These are phyloP conservation scores for Aspergillus fumigatiaffinis DNA, from an alignment of 2,329 filamentous ascomycete genomes.

Conservation along the genomic window DNA sequence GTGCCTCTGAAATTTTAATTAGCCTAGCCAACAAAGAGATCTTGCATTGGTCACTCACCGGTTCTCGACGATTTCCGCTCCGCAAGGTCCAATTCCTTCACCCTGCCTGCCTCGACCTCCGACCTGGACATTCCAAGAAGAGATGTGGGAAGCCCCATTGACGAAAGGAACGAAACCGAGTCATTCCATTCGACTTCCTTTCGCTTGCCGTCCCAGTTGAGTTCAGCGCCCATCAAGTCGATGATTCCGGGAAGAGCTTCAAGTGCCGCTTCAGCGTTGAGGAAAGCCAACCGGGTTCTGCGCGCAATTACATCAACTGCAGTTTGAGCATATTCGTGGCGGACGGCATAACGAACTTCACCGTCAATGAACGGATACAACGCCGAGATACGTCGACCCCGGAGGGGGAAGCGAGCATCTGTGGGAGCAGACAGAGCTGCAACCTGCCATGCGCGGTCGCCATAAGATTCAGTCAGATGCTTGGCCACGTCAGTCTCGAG, in stretches of 20 bases:
- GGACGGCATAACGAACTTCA: conserved; percentile 81
- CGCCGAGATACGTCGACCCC: conserved; percentile 72
- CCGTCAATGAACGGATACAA: conserved; percentile 91
- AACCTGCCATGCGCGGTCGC: conserved; percentile 88
- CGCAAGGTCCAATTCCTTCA: conserved; percentile 41
- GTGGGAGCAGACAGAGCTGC: conserved; percentile 75
- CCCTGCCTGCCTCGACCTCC: conserved; percentile 56
- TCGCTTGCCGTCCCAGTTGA: conserved; percentile 69
- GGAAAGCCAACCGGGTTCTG: conserved; percentile 78
- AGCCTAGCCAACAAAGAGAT: not conserved
- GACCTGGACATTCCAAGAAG: conserved; percentile 53
- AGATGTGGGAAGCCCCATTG: conserved; percentile 59
- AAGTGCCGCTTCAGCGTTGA: conserved; percentile 86
- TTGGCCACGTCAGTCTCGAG: conserved; percentile 88
- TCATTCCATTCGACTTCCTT: conserved; percentile 81
- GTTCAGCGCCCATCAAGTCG: conserved; percentile 81
- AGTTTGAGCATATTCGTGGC: conserved; percentile 87
- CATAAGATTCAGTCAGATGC: conserved; percentile 82
- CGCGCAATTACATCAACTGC: conserved; percentile 84
- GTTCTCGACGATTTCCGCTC: conserved; percentile 40
- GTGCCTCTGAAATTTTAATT: conserved; percentile 8
- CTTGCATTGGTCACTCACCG: conserved; percentile 29
- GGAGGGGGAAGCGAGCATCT: conserved; percentile 73
- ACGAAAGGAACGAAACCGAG: conserved; percentile 54
- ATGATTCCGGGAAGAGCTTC: conserved; percentile 82